Evolutionary conservation across 257 asterid genomes (phyloP).

Genomic region (Solanum appendiculatum): DNA sequence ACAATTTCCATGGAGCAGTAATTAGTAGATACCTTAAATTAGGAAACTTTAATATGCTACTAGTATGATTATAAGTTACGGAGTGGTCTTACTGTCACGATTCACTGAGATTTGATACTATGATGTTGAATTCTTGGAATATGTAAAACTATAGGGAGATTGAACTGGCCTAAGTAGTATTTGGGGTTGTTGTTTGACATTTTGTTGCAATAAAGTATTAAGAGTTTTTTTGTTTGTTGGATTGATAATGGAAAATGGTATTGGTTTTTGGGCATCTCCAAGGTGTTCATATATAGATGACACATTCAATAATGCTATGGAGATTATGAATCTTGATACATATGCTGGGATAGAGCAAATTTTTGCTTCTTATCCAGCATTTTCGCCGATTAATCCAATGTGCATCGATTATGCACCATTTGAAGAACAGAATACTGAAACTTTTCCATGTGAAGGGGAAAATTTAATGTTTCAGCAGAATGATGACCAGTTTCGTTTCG

Average conservation of each 20-base stretch:
- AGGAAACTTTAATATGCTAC: not conserved
- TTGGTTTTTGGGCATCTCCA: slow-evolving; percentile 24
- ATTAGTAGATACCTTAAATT: not conserved
- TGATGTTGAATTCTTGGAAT: slow-evolving; percentile 2
- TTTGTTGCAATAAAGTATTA: not conserved
- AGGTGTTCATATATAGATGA: slow-evolving; percentile 30
- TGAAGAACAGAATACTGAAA: slow-evolving; percentile 27
- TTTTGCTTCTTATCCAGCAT: slow-evolving; percentile 33
- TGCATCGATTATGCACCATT: slow-evolving; percentile 20
- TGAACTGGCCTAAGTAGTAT: not conserved
- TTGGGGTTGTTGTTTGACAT: not conserved
- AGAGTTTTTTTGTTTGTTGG: not conserved
- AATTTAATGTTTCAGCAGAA: slow-evolving; percentile 22
- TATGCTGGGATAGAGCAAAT: slow-evolving; percentile 45
- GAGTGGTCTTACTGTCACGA: not conserved
- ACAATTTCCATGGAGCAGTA: not conserved
- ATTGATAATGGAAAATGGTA: slow-evolving; percentile 5
- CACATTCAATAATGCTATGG: slow-evolving; percentile 29
- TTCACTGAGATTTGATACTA: not conserved
- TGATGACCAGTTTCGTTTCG: slow-evolving; percentile 14
- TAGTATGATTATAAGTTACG: not conserved
- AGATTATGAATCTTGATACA: slow-evolving; percentile 47
- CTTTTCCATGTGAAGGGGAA: slow-evolving; percentile 13
- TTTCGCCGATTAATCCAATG: slow-evolving; percentile 26
- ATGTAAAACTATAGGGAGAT: slow-evolving; percentile 2